Percentiles rank a stretch among this genome's conserved stretches.
phyloP scores from a whole-genome alignment of 345 rosid genomes.

The Excoecaria agallocha region DNA sequence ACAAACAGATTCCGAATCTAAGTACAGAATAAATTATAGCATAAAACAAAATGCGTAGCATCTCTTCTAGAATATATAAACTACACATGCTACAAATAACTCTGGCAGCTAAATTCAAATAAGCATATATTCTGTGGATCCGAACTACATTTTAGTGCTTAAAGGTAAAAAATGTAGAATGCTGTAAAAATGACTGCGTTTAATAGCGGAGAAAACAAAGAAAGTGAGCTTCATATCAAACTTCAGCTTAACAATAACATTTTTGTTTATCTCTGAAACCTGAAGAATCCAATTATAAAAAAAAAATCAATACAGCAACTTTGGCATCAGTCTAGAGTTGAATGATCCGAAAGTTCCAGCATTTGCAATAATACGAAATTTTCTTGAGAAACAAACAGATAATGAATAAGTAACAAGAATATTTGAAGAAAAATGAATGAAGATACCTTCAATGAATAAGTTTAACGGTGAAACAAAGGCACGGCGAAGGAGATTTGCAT shows the following conservation, averaged over 20 bases:
- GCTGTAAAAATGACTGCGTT: background rate
- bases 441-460: constrained; percentile 2
- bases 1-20: too few species aligned
- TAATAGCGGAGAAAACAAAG: background rate
- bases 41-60: background rate
- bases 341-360: background rate
- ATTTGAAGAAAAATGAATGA: background rate
- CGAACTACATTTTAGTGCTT: background rate
- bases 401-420: background rate
- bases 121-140: background rate
- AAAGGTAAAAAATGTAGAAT: background rate
- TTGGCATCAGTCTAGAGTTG: background rate
- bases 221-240: constrained; percentile 1
- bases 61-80: background rate
- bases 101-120: too few species aligned
- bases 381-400: constrained; percentile 2
- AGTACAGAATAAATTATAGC: background rate
- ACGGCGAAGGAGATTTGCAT: background rate
- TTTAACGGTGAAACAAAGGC: background rate
- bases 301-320: background rate
- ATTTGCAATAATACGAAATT: too few species aligned
- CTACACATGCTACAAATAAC: background rate
- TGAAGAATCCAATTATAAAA: background rate
- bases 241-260: background rate
- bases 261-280: background rate